Percentiles rank a stretch among this genome's conserved stretches.
Evolutionary conservation across 2,329 filamentous ascomycete genomes (phyloP).

Genomic region (Xylariaceae sp.): DNA sequence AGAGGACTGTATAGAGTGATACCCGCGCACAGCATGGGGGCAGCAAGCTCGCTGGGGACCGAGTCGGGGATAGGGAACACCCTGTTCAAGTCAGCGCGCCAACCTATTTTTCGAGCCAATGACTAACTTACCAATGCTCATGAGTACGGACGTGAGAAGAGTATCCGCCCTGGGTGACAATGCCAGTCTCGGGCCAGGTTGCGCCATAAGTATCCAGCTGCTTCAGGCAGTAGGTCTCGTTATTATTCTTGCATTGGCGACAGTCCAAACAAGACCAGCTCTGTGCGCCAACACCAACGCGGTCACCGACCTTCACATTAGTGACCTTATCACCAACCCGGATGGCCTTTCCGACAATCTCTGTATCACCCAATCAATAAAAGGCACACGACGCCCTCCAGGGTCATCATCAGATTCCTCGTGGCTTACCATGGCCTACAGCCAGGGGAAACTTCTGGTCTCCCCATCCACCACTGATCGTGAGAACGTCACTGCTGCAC

Average conservation of each 20-base stretch:
- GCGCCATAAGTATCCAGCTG: slow-evolving; percentile 58
- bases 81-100: slow-evolving; percentile 31
- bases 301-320: slow-evolving; percentile 56
- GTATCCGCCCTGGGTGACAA: slow-evolving; percentile 60
- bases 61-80: slow-evolving; percentile 72
- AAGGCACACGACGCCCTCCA: no score
- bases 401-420: no score
- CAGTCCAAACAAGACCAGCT: slow-evolving; percentile 62
- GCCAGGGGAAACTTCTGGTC: slow-evolving; percentile 33
- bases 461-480: slow-evolving; percentile 64
- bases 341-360: slow-evolving; percentile 67
- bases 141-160: slow-evolving; percentile 66
- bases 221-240: slow-evolving; percentile 65
- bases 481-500: slow-evolving; percentile 70
- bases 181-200: slow-evolving; percentile 55
- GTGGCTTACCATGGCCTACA: slow-evolving; percentile 51
- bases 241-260: slow-evolving; percentile 61
- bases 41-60: slow-evolving; percentile 58
- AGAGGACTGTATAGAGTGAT: slow-evolving; percentile 77
- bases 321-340: slow-evolving; percentile 64
- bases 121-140: slow-evolving; percentile 59
- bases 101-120: not conserved
- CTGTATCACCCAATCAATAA: slow-evolving; percentile 24
- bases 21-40: slow-evolving; percentile 81
- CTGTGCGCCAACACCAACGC: slow-evolving; percentile 67